These are phyloP conservation scores for Quercus agrifolia DNA, from an alignment of 306 rosid genomes.

Conservation along the genomic window DNA sequence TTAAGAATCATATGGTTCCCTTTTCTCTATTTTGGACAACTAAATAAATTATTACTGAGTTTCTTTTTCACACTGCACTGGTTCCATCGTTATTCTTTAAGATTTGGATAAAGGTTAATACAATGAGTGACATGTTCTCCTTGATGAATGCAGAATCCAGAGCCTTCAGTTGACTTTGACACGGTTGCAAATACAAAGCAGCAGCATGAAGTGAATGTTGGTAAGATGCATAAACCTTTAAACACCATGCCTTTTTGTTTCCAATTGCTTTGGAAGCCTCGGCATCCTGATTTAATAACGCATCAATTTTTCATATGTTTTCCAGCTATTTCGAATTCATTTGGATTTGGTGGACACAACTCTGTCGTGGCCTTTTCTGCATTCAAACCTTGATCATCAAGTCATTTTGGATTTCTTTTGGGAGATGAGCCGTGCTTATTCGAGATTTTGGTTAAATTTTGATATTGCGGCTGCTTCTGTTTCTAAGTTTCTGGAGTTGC, in stretches of 20 bases:
- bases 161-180: conserved; percentile 91
- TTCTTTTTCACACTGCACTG: background rate
- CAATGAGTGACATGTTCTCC: conserved; percentile 8
- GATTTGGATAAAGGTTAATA: background rate
- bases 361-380: conserved; percentile 93
- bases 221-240: conserved; percentile 48
- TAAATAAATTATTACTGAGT: background rate
- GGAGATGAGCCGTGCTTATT: conserved; percentile 31
- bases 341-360: conserved; percentile 98
- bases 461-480: conserved; percentile 43
- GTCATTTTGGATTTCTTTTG: conserved; percentile 35
- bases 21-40: background rate
- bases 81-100: conserved; percentile 7
- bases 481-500: conserved; percentile 16
- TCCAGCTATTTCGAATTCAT: conserved; percentile 94
- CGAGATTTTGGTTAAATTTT: conserved; percentile 39
- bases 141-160: conserved; percentile 68
- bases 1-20: background rate
- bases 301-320: background rate
- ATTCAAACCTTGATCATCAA: conserved; percentile 68
- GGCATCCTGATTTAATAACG: conserved; percentile 11
- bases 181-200: conserved; percentile 78
- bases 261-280: background rate
- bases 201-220: conserved; percentile 90
- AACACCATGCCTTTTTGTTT: background rate